Evolutionary conservation across 768 basidiomycete species (phyloP), one percentile per base, ranked within the genome.

Genomic region (Russula virescens): DNA sequence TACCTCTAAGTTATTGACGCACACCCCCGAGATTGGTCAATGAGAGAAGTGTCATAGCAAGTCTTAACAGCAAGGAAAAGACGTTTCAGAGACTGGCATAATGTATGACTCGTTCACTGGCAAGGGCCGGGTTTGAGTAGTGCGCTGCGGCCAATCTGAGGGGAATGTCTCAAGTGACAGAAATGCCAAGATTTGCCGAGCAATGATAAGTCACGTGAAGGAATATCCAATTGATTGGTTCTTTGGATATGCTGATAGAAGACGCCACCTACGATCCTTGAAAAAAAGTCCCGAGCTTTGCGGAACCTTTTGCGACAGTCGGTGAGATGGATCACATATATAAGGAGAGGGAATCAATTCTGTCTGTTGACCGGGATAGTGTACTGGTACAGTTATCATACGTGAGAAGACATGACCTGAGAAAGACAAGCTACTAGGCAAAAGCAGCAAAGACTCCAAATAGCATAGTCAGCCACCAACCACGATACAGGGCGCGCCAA

Each of bases 391-490:
- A 63, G 23, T 42, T 48, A 59, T 35, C 23, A 48, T 43, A 60
- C 25, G 31, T 26, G 34, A 25, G 42, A 16, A 42, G 43, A 21
- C 4, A 28, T 25, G n/a, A 34, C 40, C 60, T 18, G 35, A 18
- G 9, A 43, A 49, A 43, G 18, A 11, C n/a, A 14, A 42, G n/a
- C 66, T 68, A 74, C 66, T 68, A 74, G 35, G 77, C 73, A 26
- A 77, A 71, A 54, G 84, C 82, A 64, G 82, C 86, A 53, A 71
- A 75, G 38, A 87, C 71, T 45, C 82, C 81, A 31, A 83, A 86
- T 45, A 90, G 67, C 72, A 88, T 76, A 5, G 88, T 90, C 54
- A 91, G 70, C 91, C 91, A 93, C 90, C 90, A 93, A 5, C 86
- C 91, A 38, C 91, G 85, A 70, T 89, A 91, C 58, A 94, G 72